Evolutionary conservation across 1,284 basidiomycete genomes (phyloP).

Genomic region (Marasmius fiardii): DNA sequence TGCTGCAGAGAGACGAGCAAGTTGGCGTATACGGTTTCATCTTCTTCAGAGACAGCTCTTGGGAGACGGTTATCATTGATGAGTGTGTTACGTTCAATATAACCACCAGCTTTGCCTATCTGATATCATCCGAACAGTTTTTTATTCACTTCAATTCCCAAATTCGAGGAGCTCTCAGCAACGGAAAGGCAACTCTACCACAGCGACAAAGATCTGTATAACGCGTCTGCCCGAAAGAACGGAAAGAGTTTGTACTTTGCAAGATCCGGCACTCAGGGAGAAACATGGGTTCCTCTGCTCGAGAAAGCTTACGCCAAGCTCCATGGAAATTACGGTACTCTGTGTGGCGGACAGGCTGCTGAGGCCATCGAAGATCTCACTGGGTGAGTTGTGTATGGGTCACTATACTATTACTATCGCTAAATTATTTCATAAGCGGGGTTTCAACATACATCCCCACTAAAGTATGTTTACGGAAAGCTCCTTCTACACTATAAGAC

Average conservation of each 20-base stretch:
- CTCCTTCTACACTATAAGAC: background rate
- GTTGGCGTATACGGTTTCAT: slow-evolving; percentile 58
- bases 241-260: slow-evolving; percentile 51
- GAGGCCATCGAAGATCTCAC: slow-evolving; percentile 51
- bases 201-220: slow-evolving; percentile 41
- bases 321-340: slow-evolving; percentile 42
- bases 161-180: slow-evolving; percentile 43
- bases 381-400: slow-evolving; percentile 29
- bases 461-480: slow-evolving; percentile 25
- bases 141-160: slow-evolving; percentile 42
- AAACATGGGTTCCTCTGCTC: slow-evolving; percentile 53
- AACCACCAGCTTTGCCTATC: background rate
- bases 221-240: slow-evolving; percentile 40
- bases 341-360: slow-evolving; percentile 35
- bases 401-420: background rate
- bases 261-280: slow-evolving; percentile 38
- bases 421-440: slow-evolving; percentile 26
- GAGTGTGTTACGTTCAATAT: slow-evolving; percentile 29
- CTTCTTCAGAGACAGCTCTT: slow-evolving; percentile 43
- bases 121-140: slow-evolving; percentile 24
- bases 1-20: slow-evolving; percentile 40
- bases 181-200: slow-evolving; percentile 43
- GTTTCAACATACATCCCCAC: slow-evolving; percentile 36
- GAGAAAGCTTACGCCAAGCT: slow-evolving; percentile 57
- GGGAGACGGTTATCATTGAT: slow-evolving; percentile 44